These are phyloP conservation scores for Solanum commersonii DNA, from an alignment of 257 asterid genomes.

Conservation along the genomic window DNA sequence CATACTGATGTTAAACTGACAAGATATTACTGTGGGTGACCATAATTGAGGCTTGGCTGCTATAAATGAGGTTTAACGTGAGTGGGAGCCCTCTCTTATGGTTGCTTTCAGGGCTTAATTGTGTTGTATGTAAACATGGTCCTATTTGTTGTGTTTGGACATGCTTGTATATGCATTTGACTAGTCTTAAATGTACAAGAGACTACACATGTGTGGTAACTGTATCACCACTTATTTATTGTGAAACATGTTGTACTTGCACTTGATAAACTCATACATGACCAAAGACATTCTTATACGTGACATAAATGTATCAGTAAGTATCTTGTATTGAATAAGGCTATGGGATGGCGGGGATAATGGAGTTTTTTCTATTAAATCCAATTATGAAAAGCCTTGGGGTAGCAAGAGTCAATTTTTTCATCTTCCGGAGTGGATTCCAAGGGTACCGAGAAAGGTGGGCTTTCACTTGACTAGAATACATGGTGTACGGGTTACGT, in stretches of 20 bases:
- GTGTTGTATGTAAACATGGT: neutral
- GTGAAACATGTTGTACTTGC: neutral
- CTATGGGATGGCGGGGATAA: neutral
- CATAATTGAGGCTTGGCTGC: neutral
- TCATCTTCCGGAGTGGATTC: neutral
- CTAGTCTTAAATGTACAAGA: neutral
- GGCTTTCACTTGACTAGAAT: neutral
- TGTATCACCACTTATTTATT: neutral
- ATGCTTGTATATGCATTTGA: neutral
- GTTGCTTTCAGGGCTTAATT: neutral
- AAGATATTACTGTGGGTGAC: neutral
- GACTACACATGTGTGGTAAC: neutral
- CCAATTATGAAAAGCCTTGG: neutral
- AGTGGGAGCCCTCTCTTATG: neutral
- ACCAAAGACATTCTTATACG: neutral
- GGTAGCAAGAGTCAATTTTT: neutral
- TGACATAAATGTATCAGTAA: neutral
- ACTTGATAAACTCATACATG: neutral
- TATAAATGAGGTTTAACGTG: neutral
- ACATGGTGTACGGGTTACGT: neutral
- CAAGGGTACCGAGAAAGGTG: neutral
- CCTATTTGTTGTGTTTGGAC: neutral
- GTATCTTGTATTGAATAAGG: neutral
- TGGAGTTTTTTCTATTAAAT: neutral
- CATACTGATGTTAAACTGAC: neutral